A percentile compares a stretch with the other conserved stretches of the same genome.
phyloP scores from a whole-genome alignment of 768 basidiomycete species.

The Tulasnella sp. region DNA sequence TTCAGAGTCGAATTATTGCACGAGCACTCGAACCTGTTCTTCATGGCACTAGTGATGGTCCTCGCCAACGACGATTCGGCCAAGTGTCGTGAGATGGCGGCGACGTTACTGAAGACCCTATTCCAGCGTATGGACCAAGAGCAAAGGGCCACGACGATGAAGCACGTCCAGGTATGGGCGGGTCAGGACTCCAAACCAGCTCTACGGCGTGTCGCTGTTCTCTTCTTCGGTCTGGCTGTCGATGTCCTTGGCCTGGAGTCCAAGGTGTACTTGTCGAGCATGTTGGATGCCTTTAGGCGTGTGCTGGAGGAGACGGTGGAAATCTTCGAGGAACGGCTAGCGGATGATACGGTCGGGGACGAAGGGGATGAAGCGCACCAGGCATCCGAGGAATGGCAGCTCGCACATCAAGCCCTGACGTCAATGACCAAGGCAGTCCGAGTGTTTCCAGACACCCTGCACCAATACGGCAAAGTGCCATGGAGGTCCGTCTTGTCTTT shows the following conservation, averaged over 20 bases:
- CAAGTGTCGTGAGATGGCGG: constrained; percentile 82
- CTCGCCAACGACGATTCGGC: constrained; percentile 89
- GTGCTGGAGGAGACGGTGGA: constrained; percentile 38
- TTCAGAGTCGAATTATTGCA: constrained; percentile 62
- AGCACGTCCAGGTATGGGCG: constrained; percentile 74
- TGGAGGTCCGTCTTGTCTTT: constrained; percentile 58
- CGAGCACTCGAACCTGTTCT: constrained; percentile 81
- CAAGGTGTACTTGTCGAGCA: constrained; percentile 34
- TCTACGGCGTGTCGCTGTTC: constrained; percentile 62
- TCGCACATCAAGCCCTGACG: constrained; percentile 69
- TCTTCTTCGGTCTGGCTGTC: constrained; percentile 73
- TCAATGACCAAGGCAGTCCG: constrained; percentile 52
- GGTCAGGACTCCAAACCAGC: constrained; percentile 46
- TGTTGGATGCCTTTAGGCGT: constrained; percentile 47
- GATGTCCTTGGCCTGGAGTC: constrained; percentile 48
- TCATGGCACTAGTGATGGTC: constrained; percentile 84
- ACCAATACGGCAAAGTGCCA: constrained; percentile 30
- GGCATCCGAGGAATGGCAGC: constrained; percentile 62
- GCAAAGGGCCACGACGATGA: constrained; percentile 45
- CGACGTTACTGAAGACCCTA: constrained; percentile 67
- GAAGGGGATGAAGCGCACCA: constrained; percentile 37
- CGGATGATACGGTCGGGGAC: constrained; percentile 26
- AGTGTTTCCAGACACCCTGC: constrained; percentile 29
- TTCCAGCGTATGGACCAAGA: constrained; percentile 56
- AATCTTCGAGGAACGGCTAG: constrained; percentile 33